These are phyloP conservation scores for Peronospora belbahrii DNA, from an alignment of 352 stramenopile species.

Conservation along the genomic window DNA sequence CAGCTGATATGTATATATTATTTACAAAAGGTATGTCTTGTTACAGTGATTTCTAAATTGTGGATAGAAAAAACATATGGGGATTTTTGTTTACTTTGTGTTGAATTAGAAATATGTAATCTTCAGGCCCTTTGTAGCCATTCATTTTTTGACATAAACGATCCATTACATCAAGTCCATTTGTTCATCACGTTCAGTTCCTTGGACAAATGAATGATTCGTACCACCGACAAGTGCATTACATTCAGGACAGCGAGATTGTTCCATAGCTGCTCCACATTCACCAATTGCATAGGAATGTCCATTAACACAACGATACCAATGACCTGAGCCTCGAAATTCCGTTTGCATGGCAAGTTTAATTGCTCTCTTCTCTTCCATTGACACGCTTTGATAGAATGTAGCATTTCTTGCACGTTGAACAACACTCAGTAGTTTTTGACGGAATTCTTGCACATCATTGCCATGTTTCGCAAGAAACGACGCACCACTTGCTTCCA, in stretches of 20 bases:
- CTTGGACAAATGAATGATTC: slow-evolving; percentile 24
- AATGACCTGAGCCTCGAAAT: slow-evolving; percentile 28
- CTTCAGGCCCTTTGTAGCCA: too few relatives aligned
- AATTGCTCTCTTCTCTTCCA: slow-evolving; percentile 22
- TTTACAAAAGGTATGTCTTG: too few relatives aligned
- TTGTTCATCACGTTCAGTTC: slow-evolving; percentile 4
- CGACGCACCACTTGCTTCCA: slow-evolving; percentile 1
- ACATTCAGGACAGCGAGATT: slow-evolving; percentile 59
- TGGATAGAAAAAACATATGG: too few relatives aligned
- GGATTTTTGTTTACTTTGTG: too few relatives aligned
- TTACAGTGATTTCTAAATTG: too few relatives aligned
- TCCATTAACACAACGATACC: slow-evolving; percentile 75
- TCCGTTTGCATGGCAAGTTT: slow-evolving; percentile 30
- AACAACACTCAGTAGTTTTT: slow-evolving; percentile 3
- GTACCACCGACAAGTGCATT: slow-evolving; percentile 46
- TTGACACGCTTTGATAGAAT: slow-evolving; percentile 31
- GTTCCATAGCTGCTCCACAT: slow-evolving; percentile 71
- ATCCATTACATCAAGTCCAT: slow-evolving; percentile 17
- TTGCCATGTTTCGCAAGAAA: slow-evolving; percentile 10
- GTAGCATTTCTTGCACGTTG: slow-evolving; percentile 7
- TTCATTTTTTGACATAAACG: too few relatives aligned
- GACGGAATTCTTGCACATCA: neutral
- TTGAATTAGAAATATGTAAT: too few relatives aligned
- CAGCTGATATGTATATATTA: too few relatives aligned
- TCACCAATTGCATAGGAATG: slow-evolving; percentile 83